phyloP scores from a whole-genome alignment of 192 early-diverging fungal genomes.

The Gamsiella multidivaricata region DNA sequence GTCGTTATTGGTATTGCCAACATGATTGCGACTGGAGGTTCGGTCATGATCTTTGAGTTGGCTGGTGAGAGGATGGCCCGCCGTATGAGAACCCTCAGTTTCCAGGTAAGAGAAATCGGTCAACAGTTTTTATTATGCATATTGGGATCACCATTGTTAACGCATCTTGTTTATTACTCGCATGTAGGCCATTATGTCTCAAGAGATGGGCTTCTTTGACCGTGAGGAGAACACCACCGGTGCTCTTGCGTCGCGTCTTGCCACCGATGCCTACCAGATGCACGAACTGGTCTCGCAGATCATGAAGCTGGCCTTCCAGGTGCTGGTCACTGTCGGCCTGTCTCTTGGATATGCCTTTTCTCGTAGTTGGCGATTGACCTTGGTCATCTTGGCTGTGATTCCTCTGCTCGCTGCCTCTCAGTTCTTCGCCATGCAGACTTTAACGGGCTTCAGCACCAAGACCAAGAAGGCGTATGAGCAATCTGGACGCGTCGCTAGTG shows the following conservation, averaged over 20 bases:
- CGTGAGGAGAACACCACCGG: constrained; percentile 75
- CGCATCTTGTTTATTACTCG: not conserved
- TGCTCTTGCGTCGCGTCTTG: constrained; percentile 83
- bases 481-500: constrained; percentile 79
- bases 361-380: constrained; percentile 69
- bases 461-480: constrained; percentile 74
- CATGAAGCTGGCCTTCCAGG: constrained; percentile 63
- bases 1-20: constrained; percentile 59
- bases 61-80: constrained; percentile 43
- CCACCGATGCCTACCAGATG: constrained; percentile 81
- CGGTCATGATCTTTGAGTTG: constrained; percentile 35
- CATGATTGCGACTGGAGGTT: constrained; percentile 57
- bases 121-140: too few relatives aligned
- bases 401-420: constrained; percentile 77
- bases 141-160: too few relatives aligned
- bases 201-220: constrained; percentile 93
- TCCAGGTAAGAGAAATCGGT: constrained; percentile 28
- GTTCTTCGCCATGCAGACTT: constrained; percentile 68
- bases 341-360: constrained; percentile 60
- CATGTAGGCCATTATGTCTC: constrained; percentile 72
- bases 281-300: constrained; percentile 66
- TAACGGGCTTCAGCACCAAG: constrained; percentile 56
- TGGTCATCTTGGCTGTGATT: constrained; percentile 72
- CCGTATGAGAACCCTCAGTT: constrained; percentile 49
- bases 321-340: constrained; percentile 33